Percentiles rank a stretch among this genome's conserved stretches.
phyloP scores from a whole-genome alignment of 108 stramenopile genomes.

The Cyclotella choctawhatcheeana region DNA sequence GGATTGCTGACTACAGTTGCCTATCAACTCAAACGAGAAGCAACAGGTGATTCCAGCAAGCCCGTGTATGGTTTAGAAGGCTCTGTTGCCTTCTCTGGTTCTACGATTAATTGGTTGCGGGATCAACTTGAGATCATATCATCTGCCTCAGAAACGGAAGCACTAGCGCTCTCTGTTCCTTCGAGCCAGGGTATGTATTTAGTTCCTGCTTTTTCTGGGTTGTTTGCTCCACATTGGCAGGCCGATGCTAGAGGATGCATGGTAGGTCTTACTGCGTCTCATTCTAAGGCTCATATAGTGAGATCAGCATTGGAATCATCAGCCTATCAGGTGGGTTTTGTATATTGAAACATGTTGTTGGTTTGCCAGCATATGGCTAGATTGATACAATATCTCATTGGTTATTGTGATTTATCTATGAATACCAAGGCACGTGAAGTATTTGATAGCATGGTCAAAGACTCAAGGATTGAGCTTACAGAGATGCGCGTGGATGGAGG shows the following conservation, averaged over 20 bases:
- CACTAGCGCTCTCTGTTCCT: conserved; percentile 65
- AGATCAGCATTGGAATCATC: conserved; percentile 96
- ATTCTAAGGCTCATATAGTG: conserved; percentile 88
- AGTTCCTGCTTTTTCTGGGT: conserved; percentile 96
- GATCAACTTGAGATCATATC: conserved; percentile 92
- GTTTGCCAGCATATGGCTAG: too few relatives aligned
- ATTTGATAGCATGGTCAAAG: conserved; percentile 89
- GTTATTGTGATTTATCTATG: too few relatives aligned
- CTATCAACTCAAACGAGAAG: conserved; percentile 79
- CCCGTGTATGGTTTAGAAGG: conserved; percentile 97
- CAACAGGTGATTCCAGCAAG: not conserved
- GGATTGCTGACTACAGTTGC: conserved; percentile 97
- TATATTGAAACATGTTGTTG: too few relatives aligned
- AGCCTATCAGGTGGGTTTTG: conserved; percentile 86
- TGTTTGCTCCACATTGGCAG: conserved; percentile 97
- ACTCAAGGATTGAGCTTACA: conserved; percentile 72
- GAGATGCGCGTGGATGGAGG: conserved; percentile 95
- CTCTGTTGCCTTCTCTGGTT: conserved; percentile 91
- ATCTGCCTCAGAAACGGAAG: conserved; percentile 86
- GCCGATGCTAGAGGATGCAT: conserved; percentile 93
- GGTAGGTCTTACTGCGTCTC: conserved; percentile 91
- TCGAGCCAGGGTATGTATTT: conserved; percentile 94
- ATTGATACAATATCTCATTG: not conserved
- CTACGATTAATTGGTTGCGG: conserved; percentile 95
- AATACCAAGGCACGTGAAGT: conserved; percentile 62